Percentiles rank a stretch among this genome's conserved stretches.
Evolutionary conservation across 2,329 filamentous ascomycete genomes (phyloP).

Genomic region (Scleromitrula shiraiana): DNA sequence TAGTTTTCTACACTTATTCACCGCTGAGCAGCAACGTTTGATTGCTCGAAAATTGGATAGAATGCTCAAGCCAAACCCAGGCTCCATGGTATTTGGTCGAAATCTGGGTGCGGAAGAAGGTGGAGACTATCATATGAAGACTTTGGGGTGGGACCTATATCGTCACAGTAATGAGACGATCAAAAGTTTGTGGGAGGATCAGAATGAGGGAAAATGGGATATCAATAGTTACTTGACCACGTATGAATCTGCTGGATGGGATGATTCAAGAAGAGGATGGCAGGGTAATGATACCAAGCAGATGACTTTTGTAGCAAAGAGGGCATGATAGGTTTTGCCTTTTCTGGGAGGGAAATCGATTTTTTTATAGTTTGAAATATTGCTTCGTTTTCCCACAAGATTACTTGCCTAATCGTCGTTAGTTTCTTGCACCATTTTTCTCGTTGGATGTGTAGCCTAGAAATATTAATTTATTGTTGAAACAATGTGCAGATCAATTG

Average conservation of each 20-base stretch:
- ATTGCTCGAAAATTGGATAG: constrained; percentile 23
- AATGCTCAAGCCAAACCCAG: constrained; percentile 18
- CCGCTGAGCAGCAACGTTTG: constrained; percentile 32
- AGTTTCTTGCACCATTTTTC: too few species aligned
- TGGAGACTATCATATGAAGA: background rate
- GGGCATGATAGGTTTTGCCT: too few species aligned
- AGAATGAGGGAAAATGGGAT: background rate
- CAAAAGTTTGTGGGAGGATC: background rate
- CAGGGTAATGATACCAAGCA: background rate
- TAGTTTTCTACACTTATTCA: constrained; percentile 39
- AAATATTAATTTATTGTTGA: too few species aligned
- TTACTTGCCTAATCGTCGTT: too few species aligned
- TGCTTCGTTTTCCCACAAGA: too few species aligned
- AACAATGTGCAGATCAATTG: too few species aligned
- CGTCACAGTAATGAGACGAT: background rate
- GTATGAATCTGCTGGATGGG: background rate
- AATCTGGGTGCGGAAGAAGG: constrained; percentile 27
- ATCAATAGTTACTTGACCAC: background rate
- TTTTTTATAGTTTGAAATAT: too few species aligned
- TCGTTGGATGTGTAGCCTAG: too few species aligned
- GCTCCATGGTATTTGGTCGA: constrained; percentile 33
- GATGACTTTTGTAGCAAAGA: background rate
- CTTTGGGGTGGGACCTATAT: background rate
- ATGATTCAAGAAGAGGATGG: background rate
- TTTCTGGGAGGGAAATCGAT: too few species aligned